Base-by-base conservation (phyloP, 2,329 filamentous ascomycete species). In the Colletotrichum truncatum region DNA sequence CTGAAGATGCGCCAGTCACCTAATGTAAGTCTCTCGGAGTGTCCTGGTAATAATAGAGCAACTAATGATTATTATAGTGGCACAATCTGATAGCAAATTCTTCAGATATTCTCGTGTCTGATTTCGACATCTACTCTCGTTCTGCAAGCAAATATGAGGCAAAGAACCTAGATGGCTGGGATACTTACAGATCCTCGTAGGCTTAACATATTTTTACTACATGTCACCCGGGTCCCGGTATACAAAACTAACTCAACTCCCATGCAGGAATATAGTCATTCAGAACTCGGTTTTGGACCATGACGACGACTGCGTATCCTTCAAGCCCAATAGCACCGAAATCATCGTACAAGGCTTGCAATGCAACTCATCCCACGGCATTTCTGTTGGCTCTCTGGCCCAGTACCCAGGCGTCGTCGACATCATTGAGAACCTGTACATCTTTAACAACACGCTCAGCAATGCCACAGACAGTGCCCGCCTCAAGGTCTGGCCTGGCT, bases 401-500 rank as follows among this genome's bases (percentile, higher is more conserved):
- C 90, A 93, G 74, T 92, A 92, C 71, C 70, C 78, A 6, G 84
- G 81, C 14, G 83, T 88, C 68, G 84, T 85, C 14, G 90, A 92
- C 66, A 89, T 91, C 41, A 89, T 92, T 1, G 83, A 91, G 74
- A 87, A 92, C 69, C 73, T 92, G n/a, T 87, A 89, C 69, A 85
- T 91, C 58, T 87, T 84, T 75, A 89, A 89, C 68, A 79, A 84
- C 45, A 83, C 82, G 30, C 85, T 89, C 82, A 80, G 81, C 57
- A 87, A 89, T 69, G 84, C 86, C 2, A 79, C 85, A 55, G 87
- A 91, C 67, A 89, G 88, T 28, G 90, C 90, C 0, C 86, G 90
- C 62, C 91, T 93, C 78, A 93, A 93, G 76, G 89, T 92, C 55
- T 93, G 90, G 90, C 89, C 90, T 0, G 88, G 88, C 1, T 30